Conservation (phyloP, 2,329 filamentous ascomycete genomes). For the Colletotrichum lini region DNA sequence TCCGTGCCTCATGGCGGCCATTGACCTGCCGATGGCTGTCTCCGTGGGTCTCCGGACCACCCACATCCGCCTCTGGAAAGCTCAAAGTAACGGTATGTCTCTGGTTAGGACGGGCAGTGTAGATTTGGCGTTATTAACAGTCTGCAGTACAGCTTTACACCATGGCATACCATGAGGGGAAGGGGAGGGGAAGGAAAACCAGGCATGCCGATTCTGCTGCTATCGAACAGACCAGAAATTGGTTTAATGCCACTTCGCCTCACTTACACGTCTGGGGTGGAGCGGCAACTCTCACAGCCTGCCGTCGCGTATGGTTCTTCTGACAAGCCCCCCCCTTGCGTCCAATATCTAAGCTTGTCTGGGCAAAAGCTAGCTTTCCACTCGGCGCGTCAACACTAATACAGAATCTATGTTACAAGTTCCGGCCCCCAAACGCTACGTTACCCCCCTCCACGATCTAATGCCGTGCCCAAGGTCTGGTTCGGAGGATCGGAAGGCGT, state of each 20-base stretch:
- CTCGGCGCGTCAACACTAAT: conserved; percentile 4
- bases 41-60: background rate
- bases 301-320: background rate
- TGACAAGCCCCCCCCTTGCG: background rate
- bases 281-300: conserved; percentile 1
- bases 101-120: background rate
- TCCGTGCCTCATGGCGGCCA: background rate
- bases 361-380: background rate
- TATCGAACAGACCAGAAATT: background rate
- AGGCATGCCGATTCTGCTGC: background rate
- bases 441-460: background rate
- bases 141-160: background rate
- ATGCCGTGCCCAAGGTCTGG: conserved; percentile 1
- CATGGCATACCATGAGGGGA: background rate
- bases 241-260: background rate
- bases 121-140: background rate
- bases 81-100: no score
- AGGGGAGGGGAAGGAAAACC: no score
- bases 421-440: conserved; percentile 13
- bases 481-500: background rate
- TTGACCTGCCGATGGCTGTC: no score
- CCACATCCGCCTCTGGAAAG: background rate
- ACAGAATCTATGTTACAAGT: background rate
- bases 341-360: background rate
- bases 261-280: background rate